Evolutionary conservation across 2,329 filamentous ascomycete species (phyloP).

Genomic region (Sarocladiaceae sp.): DNA sequence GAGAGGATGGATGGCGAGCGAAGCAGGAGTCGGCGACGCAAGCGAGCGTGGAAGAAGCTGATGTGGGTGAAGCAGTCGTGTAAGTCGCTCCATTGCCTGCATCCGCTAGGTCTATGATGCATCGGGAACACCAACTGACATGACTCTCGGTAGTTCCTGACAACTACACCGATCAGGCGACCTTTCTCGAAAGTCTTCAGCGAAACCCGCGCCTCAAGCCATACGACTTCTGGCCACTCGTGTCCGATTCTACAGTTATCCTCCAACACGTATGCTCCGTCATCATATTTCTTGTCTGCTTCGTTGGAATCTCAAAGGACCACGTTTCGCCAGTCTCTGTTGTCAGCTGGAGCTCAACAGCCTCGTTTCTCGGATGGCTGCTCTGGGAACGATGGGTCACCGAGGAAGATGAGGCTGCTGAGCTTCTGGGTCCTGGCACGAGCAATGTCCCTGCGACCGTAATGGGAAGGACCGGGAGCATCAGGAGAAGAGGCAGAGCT

Average conservation of each 20-base stretch:
- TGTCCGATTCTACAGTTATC: conserved; percentile 92
- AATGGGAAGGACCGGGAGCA: conserved; percentile 28
- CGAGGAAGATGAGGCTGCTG: conserved; percentile 50
- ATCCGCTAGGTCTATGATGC: no score
- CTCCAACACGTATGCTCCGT: conserved; percentile 96
- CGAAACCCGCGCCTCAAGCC: conserved; percentile 89
- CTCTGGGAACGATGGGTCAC: conserved; percentile 90
- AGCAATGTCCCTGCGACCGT: conserved; percentile 30
- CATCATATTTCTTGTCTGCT: conserved; percentile 90
- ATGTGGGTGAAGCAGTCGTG: conserved; percentile 97
- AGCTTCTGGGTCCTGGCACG: conserved; percentile 19
- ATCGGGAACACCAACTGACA: conserved; percentile 11
- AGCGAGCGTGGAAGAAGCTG: conserved; percentile 86
- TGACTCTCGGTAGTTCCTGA: conserved; percentile 66
- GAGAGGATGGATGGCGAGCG: conserved; percentile 49
- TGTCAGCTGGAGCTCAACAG: conserved; percentile 77
- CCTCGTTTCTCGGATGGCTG: conserved; percentile 83
- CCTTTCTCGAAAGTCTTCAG: conserved; percentile 93
- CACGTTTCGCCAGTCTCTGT: conserved; percentile 87
- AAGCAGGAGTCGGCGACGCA: conserved; percentile 63
- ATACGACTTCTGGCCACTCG: conserved; percentile 97
- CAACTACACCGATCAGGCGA: conserved; percentile 96
- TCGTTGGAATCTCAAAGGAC: conserved; percentile 76
- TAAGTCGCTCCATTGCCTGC: conserved; percentile 37
- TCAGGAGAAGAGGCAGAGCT: conserved; percentile 28